Base-by-base conservation (phyloP, 768 basidiomycete species). In the Tricholomella constricta region DNA sequence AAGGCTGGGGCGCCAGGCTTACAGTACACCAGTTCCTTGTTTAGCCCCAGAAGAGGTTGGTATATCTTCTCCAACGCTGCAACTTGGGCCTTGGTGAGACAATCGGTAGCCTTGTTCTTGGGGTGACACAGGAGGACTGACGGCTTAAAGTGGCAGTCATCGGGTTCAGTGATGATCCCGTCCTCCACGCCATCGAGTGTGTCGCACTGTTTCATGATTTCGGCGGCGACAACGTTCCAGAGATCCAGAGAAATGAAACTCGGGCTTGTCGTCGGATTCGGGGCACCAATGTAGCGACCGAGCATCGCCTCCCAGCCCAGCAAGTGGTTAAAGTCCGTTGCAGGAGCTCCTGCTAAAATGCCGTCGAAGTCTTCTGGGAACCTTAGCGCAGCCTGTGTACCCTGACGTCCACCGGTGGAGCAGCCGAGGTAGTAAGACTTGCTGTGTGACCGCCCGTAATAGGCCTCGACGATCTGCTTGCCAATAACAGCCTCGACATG, bases 131-230 rank as follows among this genome's bases (percentile, higher is more conserved):
- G n/a, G 10, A 58, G 25, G 17, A 36, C 45, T 34, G 55, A 53
- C 6, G 57, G 57, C 7, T 44, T 44, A 40, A 58, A 58, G 26
- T 58, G 14, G n/a, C 57, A 58, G 4, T 25, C 46, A 27, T 54
- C 53, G 6, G 57, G 57, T n/a, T 58, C 53, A 1, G 52, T 54
- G 40, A 58, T 46, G 23, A 58, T 58, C 22, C 57, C 57, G 26
- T 58, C 57, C 23, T 19, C 26, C 1, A 51, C 46, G 1, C 57
- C 57, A 20, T 58, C 57, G 23, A 55, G 22, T 4, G 11, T 40
- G 15, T 59, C 57, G 51, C 54, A 59, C 23, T 59, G 57, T 12
- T 41, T 52, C 37, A 59, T 8, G 4, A 55, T 17, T 15, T 59
- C 57, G 1, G 38, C 36, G 17, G 45, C 49, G 11, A 59, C 46